Evolutionary conservation across 176 grass and related monocot genomes (phyloP).

Genomic region (Puya raimondii): DNA sequence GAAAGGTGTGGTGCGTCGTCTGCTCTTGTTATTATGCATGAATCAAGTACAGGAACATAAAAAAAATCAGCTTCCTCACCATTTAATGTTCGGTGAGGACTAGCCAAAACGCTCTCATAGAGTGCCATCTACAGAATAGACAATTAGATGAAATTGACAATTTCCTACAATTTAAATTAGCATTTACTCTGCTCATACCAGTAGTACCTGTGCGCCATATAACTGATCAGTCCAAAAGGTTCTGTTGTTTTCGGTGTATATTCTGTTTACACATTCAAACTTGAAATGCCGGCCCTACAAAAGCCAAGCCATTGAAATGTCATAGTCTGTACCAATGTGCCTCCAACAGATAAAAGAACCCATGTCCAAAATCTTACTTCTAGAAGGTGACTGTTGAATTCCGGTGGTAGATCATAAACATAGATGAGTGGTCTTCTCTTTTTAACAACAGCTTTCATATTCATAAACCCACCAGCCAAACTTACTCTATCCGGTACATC

Average conservation of each 20-base stretch:
- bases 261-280: conserved; percentile 87
- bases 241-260: conserved; percentile 70
- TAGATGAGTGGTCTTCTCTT: conserved; percentile 85
- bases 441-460: conserved; percentile 46
- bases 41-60: conserved; percentile 90
- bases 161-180: conserved; percentile 8
- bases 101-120: conserved; percentile 91
- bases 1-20: conserved; percentile 66
- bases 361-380: conserved; percentile 53
- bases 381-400: conserved; percentile 87
- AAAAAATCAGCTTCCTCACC: conserved; percentile 98
- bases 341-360: conserved; percentile 3
- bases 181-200: conserved; percentile 1
- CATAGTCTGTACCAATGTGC: not conserved
- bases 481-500: conserved; percentile 25
- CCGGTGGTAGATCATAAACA: conserved; percentile 93
- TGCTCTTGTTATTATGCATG: conserved; percentile 84
- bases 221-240: conserved; percentile 72
- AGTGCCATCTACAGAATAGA: conserved; percentile 65
- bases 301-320: conserved; percentile 18
- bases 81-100: conserved; percentile 85
- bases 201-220: conserved; percentile 88
- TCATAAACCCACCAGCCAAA: conserved; percentile 14
- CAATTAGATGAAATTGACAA: conserved; percentile 11
- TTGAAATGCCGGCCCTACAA: conserved; percentile 73